Evolutionary conservation across 176 grass and related monocot species (phyloP), one percentile per base, ranked within the genome.

Genomic region (Oryza coarctata): DNA sequence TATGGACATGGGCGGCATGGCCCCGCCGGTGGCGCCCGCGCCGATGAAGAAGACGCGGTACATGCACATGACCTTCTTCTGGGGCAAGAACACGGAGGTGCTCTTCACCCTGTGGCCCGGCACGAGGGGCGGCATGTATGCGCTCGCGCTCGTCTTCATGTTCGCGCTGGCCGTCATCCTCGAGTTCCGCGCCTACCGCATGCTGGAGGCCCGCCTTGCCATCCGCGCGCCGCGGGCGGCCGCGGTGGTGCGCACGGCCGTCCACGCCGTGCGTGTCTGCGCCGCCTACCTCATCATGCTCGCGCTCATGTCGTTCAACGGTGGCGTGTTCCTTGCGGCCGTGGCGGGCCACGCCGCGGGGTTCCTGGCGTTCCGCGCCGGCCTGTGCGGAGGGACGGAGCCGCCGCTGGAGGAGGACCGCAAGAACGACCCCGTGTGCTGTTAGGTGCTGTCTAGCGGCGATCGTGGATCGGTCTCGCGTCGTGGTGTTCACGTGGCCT

Each of bases 231-330:
- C 36, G 23, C 2, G 3, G 26, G 61, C 60, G 1, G 60, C 88
- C 3, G 84, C 72, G 81, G 74, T 77, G 70, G 49, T 63, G 20
- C 84, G 86, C 30, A 70, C 86, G 0, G 84, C 47, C 9, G 33
- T 89, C 61, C 68, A 98, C 78, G 89, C 86, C 5, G 5, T 85
- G 18, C 81, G 90, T 31, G 62, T 97, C 58, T 90, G 88, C 8
- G 32, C 57, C 3, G 88, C 90, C 0, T 97, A 97, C 86, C 20
- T 97, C 25, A 74, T 94, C 74, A 97, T 97, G 94, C 88, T 97
- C 61, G 92, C 90, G 12, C 57, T 97, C 89, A 97, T 97, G 94
- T 97, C 92, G 1, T 97, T 97, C 86, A 97, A 97, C 75, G 94
- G 70, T 28, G 90, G 90, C 47, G 86, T 97, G 65, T 49, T 97